Evolutionary conservation across 2,329 filamentous ascomycete genomes (phyloP), one percentile per base, ranked within the genome.

Genomic region (Pseudopithomyces maydicus): DNA sequence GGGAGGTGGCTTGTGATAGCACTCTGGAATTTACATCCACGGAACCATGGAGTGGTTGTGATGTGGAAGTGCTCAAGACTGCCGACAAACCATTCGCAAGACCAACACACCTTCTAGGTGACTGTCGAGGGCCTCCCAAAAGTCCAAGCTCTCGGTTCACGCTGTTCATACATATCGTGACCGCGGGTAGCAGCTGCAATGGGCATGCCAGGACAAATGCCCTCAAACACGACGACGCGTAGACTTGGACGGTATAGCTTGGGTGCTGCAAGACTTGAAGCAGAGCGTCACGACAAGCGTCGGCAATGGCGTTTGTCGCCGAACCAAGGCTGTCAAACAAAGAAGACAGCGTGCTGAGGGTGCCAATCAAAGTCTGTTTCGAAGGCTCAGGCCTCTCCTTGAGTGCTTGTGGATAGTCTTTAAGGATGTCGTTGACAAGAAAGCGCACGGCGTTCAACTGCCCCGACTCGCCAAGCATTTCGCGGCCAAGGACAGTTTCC

Each of bases 81-180:
- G 94, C 91, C 22, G 95, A 92, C 54, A 99, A 83, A 6, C 92
- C 94, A 77, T 97, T 92, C 0, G 95, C 92, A 72, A 96, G 95
- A 2, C 94, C 95, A 32, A 96, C 84, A 74, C 94, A 98, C 67
- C 90, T 85, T 56, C 92, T 85, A 17, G 91, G 89, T 1, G 91
- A 92, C 69, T 92, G 90, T 51, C 92, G 85, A 6, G 88, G 89
- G 0, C 88, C 87, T 14, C 84, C 85, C 6, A 98, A 83, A 42
- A 95, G 84, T 26, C 88, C 88, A 26, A 99, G 83, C 70, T 99
- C 95, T 61, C 95, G 85, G 59, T 88, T 91, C 58, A 99, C 84
- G 72, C 92, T 97, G 75, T 97, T 97, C 90, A 98, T 93, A 75
- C 93, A 98, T 44, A 98, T 91, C 0, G 94, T 96, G 17, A 98